Evolutionary conservation across 306 rosid genomes (phyloP).

Genomic region (Senna tora): DNA sequence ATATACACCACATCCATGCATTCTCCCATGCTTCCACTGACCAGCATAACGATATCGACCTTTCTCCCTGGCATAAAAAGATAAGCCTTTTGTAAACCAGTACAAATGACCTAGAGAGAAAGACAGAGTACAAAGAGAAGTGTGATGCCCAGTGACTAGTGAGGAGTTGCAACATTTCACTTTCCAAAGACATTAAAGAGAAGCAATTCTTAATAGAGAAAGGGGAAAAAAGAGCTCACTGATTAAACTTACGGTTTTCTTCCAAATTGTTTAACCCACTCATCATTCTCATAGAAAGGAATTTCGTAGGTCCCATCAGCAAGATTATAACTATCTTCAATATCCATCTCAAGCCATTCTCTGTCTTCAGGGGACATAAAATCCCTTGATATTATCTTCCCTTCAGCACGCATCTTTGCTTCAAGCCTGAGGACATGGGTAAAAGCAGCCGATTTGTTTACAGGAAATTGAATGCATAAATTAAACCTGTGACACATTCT

Average conservation of each 20-base stretch:
- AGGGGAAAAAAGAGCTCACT: conserved; percentile 20
- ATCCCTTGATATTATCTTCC: conserved; percentile 75
- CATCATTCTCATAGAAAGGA: conserved; percentile 81
- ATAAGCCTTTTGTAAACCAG: conserved; percentile 25
- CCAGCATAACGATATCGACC: conserved; percentile 98
- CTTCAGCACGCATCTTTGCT: conserved; percentile 86
- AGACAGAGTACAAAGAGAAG: conserved; percentile 19
- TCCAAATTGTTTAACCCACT: conserved; percentile 74
- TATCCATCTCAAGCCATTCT: conserved; percentile 95
- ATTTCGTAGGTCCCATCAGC: conserved; percentile 61
- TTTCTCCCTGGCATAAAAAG: conserved; percentile 70
- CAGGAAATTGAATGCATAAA: conserved; percentile 24
- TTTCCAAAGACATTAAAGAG: conserved; percentile 15
- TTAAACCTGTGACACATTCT: conserved; percentile 27
- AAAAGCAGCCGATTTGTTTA: conserved; percentile 41
- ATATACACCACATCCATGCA: conserved; percentile 96
- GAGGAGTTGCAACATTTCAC: not conserved
- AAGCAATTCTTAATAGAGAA: conserved; percentile 16
- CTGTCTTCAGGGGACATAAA: conserved; percentile 78
- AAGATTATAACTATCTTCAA: conserved; percentile 70
- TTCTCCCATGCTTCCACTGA: conserved; percentile 94
- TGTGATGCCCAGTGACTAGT: conserved; percentile 9
- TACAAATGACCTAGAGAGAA: conserved; percentile 25
- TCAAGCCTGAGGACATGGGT: conserved; percentile 67
- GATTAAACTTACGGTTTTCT: conserved; percentile 71